These are phyloP conservation scores for Cymbopogon flexuosus DNA, from an alignment of 202 grass and related monocot species.

Conservation along the genomic window DNA sequence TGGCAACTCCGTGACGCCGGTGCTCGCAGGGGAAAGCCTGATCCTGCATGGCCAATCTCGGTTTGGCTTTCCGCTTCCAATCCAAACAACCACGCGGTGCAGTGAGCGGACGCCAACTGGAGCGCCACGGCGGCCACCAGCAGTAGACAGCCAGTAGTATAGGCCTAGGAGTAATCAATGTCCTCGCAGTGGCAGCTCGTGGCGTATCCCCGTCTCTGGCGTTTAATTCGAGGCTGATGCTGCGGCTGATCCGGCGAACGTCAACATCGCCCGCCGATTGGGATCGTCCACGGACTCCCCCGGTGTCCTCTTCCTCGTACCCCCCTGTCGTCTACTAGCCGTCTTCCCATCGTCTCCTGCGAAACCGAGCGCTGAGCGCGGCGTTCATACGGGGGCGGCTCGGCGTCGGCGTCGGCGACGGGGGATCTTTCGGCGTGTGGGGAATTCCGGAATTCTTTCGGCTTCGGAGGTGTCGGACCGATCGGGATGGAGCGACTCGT, in stretches of 20 bases:
- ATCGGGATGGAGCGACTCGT: background rate
- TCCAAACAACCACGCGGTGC: constrained; percentile 8
- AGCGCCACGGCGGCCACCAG: background rate
- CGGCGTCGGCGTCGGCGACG: background rate
- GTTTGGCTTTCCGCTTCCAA: constrained; percentile 24
- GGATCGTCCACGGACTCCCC: background rate
- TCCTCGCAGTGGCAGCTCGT: background rate
- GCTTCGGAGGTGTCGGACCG: background rate
- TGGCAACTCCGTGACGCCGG: constrained; percentile 2
- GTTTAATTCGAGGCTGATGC: constrained; percentile 41
- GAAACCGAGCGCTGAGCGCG: background rate
- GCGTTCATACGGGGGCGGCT: background rate
- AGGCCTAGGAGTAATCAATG: constrained; percentile 25
- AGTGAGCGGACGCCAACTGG: constrained; percentile 23
- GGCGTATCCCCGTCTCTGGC: background rate
- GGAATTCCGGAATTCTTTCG: background rate
- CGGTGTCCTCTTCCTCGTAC: constrained; percentile 30
- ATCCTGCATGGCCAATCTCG: constrained; percentile 4
- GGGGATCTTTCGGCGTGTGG: background rate
- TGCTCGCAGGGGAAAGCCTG: background rate
- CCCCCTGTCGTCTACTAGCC: background rate
- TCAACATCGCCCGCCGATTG: constrained; percentile 12
- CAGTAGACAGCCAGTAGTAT: background rate
- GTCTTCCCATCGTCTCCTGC: background rate
- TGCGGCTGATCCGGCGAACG: background rate